phyloP scores from a whole-genome alignment of 352 stramenopile genomes.

The Phytophthora sp. region DNA sequence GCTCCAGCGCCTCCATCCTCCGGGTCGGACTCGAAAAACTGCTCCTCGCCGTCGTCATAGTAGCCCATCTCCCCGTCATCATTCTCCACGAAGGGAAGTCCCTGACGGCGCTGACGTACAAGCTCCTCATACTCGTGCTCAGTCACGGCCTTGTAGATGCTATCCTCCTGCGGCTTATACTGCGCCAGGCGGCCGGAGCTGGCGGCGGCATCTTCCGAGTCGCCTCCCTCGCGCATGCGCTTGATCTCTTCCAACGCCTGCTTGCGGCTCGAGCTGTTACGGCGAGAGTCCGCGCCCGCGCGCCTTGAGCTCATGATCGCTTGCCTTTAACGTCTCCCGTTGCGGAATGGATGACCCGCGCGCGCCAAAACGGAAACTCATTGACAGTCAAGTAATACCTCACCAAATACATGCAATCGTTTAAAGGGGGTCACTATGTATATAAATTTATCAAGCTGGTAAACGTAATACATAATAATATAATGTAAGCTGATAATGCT shows the following conservation, averaged over 20 bases:
- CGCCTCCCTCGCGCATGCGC: constrained; percentile 62
- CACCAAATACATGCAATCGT: not conserved
- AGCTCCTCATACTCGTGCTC: constrained; percentile 88
- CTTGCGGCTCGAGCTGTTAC: constrained; percentile 49
- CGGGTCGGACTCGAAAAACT: constrained; percentile 88
- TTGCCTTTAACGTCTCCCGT: constrained; percentile 2
- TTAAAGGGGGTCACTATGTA: not conserved
- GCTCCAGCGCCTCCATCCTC: constrained; percentile 41
- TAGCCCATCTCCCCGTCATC: constrained; percentile 88
- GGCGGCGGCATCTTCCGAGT: not conserved
- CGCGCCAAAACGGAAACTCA: constrained; percentile 25
- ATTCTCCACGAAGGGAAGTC: constrained; percentile 86
- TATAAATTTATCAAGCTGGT: not conserved
- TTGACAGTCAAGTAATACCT: constrained; percentile 4
- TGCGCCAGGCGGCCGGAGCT: constrained; percentile 60
- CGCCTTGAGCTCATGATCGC: constrained; percentile 66
- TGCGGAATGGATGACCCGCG: constrained; percentile 26
- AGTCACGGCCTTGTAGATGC: constrained; percentile 86
- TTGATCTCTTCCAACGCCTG: constrained; percentile 81
- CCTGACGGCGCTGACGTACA: constrained; percentile 77
- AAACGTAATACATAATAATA: not conserved
- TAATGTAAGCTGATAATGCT: not conserved
- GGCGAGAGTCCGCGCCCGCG: constrained; percentile 35
- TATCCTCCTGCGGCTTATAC: constrained; percentile 80
- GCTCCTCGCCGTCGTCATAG: constrained; percentile 89